Evolutionary conservation across 352 stramenopile species (phyloP).

Genomic region (Paralagenidium karlingii): DNA sequence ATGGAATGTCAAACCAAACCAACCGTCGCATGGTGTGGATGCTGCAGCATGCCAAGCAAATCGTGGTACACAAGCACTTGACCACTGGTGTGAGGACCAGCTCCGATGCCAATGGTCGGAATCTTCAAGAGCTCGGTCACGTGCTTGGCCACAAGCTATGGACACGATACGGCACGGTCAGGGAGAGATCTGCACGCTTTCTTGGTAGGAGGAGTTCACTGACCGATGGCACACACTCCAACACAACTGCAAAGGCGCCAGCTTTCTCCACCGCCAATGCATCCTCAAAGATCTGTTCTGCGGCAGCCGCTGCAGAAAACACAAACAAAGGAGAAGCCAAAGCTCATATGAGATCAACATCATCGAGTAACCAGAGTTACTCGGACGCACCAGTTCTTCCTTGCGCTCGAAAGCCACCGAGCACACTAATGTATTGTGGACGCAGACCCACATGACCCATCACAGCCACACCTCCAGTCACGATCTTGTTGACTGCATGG

Average conservation of each 20-base stretch:
- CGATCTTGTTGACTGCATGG: conserved; percentile 42
- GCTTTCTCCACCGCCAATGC: conserved; percentile 91
- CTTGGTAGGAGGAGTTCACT: neutral
- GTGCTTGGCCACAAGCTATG: conserved; percentile 77
- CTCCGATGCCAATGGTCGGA: conserved; percentile 98
- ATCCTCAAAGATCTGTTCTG: conserved; percentile 92
- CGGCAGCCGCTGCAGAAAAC: conserved; percentile 35
- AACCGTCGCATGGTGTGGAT: conserved; percentile 95
- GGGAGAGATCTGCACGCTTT: neutral
- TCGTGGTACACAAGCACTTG: conserved; percentile 98
- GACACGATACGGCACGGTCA: too few species aligned
- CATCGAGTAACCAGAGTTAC: neutral
- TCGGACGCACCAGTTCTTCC: conserved; percentile 89
- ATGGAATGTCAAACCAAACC: neutral
- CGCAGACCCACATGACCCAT: conserved; percentile 97
- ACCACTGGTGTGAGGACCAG: conserved; percentile 86
- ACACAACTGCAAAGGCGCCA: conserved; percentile 90
- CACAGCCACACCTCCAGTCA: conserved; percentile 88
- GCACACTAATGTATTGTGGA: conserved; percentile 91
- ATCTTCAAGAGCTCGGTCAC: conserved; percentile 94
- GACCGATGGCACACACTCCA: conserved; percentile 74
- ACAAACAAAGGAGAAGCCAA: neutral
- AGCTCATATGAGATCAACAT: too few species aligned
- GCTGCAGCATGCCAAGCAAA: conserved; percentile 95
- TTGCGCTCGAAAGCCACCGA: conserved; percentile 95